Evolutionary conservation across 805 yeast species (phyloP), one percentile per base, ranked within the genome.

Genomic region (Schwanniomyces polymorphus): DNA sequence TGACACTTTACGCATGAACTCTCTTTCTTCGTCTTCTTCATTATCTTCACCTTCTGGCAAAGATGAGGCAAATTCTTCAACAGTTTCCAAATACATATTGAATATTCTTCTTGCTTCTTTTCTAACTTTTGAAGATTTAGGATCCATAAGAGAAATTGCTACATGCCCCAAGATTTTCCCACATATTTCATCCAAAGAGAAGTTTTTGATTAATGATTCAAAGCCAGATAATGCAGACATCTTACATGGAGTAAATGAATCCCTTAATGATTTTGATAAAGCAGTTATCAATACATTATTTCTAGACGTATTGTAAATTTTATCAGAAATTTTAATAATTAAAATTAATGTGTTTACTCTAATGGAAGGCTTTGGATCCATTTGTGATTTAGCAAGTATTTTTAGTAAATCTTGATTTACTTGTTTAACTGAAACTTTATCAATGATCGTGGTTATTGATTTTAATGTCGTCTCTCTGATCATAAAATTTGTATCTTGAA

Each of bases 201-300:
- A 91, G 38, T 76, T 80, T 6, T 83, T 85, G 21, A 85, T 69
- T 12, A 87, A 78, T 11, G 76, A 72, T 37, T 79, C 81, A 51
- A 92, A 79, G 0, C 97, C 95, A 50, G 82, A 70, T 25, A 94
- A 70, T 0, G 97, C 90, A 4, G 86, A 87, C 58, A 84, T 63
- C 53, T 94, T 78, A 11, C 95, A 82, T 7, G 87, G 90, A 2
- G 84, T 75, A 58, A 82, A 83, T 0, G 91, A 78, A 64, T 92
- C 99, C 56, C 84, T 84, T 40, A 92, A 73, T 0, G 96, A 86
- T 57, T 91, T 85, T 2, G 88, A 80, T 56, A 88, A 86, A 0
- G 97, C 98, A 1, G 97, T 90, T 2, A 90, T 83, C 41, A 94
- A 69, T 2, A 94, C 96, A 18, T 82, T 84, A 8, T 88, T 75